Evolutionary conservation across 2,329 filamentous ascomycete species (phyloP).

Genomic region (Mycosphaerella sp.): DNA sequence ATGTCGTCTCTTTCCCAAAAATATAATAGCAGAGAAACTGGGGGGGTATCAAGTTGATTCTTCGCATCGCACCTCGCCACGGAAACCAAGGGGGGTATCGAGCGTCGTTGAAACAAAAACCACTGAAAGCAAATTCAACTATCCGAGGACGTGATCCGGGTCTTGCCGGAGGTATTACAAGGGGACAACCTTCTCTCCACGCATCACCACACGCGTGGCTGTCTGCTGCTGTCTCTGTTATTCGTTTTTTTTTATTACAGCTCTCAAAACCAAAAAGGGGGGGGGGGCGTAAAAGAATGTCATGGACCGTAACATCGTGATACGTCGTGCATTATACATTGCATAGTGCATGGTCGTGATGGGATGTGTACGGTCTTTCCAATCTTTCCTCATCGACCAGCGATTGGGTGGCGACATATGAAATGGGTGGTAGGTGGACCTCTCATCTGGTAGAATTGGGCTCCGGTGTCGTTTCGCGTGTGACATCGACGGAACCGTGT

Average conservation of each 20-base stretch:
- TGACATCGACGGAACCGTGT: conserved; percentile 8
- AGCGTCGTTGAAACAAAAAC: conserved; percentile 5
- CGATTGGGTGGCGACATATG: not conserved
- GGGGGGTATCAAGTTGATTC: conserved; percentile 1
- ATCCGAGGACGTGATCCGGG: not conserved
- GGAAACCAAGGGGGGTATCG: conserved; percentile 7
- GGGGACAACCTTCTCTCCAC: not conserved
- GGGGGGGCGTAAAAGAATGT: conserved; percentile 6
- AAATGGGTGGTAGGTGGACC: too few relatives aligned
- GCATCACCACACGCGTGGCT: not conserved
- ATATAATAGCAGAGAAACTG: not conserved
- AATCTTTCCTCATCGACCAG: not conserved
- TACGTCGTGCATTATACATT: not conserved
- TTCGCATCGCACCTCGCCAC: conserved; percentile 8
- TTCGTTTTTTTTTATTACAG: not conserved
- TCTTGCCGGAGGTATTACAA: not conserved
- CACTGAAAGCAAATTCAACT: not conserved
- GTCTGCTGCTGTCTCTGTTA: not conserved
- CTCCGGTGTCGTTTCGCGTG: conserved; percentile 9
- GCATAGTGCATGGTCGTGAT: not conserved
- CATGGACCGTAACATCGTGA: conserved; percentile 10
- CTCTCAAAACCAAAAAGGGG: not conserved
- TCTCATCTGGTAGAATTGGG: conserved; percentile 5
- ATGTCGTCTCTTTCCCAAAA: not conserved
- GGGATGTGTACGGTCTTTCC: conserved; percentile 2